These are phyloP conservation scores for Dendrobium catenatum DNA, from an alignment of 106 monocot species.

Conservation along the genomic window DNA sequence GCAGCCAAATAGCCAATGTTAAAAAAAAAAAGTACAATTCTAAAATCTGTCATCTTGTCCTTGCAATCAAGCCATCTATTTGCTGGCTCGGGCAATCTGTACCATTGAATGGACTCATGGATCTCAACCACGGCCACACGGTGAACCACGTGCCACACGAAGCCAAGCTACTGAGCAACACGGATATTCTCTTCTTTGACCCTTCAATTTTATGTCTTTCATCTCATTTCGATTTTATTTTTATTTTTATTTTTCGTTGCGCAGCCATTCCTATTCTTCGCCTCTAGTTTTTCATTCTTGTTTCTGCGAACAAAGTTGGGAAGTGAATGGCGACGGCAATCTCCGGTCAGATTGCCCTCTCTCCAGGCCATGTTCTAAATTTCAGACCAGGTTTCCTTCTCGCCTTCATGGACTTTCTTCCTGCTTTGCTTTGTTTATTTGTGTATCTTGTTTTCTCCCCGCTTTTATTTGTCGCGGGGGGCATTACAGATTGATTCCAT, in stretches of 20 bases:
- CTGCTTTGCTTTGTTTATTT: background rate
- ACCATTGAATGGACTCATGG: background rate
- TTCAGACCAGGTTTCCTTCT: background rate
- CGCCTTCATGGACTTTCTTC: background rate
- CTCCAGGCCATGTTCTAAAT: background rate
- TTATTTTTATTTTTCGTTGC: background rate
- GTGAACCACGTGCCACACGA: background rate
- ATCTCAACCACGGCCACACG: background rate
- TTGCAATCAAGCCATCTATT: background rate
- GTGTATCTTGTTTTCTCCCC: background rate
- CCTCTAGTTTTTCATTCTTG: background rate
- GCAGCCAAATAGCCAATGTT: too few species aligned
- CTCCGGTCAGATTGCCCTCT: background rate
- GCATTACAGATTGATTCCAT: too few species aligned
- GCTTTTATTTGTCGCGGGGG: background rate
- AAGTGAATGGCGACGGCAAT: conserved; percentile 1
- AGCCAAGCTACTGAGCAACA: background rate
- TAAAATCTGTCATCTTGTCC: too few species aligned
- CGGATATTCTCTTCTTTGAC: background rate
- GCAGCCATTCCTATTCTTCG: background rate
- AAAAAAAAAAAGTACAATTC: too few species aligned
- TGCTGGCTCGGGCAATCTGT: background rate
- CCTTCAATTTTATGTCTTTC: background rate
- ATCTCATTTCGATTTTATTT: background rate
- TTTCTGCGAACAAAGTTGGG: background rate